Evolutionary conservation across 2,329 filamentous ascomycete genomes (phyloP).

Genomic region (Aspergillus sergii): DNA sequence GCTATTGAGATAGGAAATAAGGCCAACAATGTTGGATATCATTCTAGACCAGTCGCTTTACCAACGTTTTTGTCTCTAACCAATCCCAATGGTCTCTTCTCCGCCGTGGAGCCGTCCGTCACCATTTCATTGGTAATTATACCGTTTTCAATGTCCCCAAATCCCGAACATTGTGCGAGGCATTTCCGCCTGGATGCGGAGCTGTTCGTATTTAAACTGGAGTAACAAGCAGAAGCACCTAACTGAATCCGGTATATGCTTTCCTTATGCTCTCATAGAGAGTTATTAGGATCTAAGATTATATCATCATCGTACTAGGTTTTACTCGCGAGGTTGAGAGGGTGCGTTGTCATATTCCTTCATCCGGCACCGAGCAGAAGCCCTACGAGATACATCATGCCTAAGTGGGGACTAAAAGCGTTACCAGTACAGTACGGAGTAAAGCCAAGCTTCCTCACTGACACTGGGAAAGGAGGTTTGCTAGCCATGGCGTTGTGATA

Average conservation of each 20-base stretch:
- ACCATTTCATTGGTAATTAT: not conserved
- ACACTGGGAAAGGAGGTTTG: not conserved
- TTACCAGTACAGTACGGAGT: no score
- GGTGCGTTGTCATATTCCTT: not conserved
- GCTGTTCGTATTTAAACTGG: not conserved
- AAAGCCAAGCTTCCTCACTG: not conserved
- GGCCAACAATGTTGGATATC: not conserved
- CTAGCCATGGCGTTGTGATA: not conserved
- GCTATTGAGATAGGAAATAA: not conserved
- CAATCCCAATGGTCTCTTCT: not conserved
- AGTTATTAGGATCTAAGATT: not conserved
- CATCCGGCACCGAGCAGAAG: not conserved
- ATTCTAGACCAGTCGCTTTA: not conserved
- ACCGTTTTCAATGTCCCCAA: no score
- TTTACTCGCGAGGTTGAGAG: not conserved
- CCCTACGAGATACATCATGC: not conserved
- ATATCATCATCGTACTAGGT: not conserved
- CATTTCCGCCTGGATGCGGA: not conserved
- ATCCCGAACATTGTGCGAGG: not conserved
- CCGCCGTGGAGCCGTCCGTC: not conserved
- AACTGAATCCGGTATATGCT: not conserved
- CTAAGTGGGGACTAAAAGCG: not conserved
- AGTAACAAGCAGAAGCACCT: not conserved
- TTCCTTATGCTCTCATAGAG: not conserved
- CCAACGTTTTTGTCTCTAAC: not conserved